These are phyloP conservation scores for Brassica nigra DNA, from an alignment of 345 rosid species.

Conservation along the genomic window DNA sequence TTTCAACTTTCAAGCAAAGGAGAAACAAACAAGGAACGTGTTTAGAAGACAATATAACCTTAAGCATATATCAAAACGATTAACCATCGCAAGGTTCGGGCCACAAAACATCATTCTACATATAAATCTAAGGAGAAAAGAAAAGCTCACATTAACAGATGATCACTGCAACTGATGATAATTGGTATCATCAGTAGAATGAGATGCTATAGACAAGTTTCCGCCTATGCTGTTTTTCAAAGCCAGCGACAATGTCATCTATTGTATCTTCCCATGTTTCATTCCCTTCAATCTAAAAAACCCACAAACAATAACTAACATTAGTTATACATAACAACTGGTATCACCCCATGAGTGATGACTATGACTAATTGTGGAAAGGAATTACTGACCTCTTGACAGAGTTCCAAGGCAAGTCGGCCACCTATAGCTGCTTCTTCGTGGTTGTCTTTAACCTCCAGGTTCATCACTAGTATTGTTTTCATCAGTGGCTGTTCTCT, in stretches of 20 bases:
- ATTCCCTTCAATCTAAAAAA: slow-evolving; percentile 66
- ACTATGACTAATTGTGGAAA: neutral
- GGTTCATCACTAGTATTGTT: slow-evolving; percentile 75
- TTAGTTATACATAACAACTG: neutral
- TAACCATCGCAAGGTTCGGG: neutral
- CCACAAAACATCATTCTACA: neutral
- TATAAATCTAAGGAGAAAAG: neutral
- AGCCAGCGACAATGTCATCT: slow-evolving; percentile 69
- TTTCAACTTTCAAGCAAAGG: slow-evolving; percentile 4
- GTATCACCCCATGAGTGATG: neutral
- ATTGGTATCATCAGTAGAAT: slow-evolving; percentile 58
- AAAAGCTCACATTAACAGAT: neutral
- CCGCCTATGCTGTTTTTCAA: slow-evolving; percentile 77
- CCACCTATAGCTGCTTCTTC: slow-evolving; percentile 91
- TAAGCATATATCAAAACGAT: neutral
- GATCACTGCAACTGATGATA: neutral
- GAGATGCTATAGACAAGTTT: slow-evolving; percentile 74
- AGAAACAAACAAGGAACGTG: slow-evolving; percentile 4
- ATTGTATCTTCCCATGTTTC: slow-evolving; percentile 89
- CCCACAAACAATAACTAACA: neutral
- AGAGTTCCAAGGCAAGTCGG: neutral
- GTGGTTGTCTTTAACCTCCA: slow-evolving; percentile 97
- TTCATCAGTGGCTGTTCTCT: slow-evolving; percentile 78
- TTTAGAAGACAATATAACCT: neutral
- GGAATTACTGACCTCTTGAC: neutral